Conservation (phyloP, 1,139 yeast species). For the Candida neerlandica region DNA sequence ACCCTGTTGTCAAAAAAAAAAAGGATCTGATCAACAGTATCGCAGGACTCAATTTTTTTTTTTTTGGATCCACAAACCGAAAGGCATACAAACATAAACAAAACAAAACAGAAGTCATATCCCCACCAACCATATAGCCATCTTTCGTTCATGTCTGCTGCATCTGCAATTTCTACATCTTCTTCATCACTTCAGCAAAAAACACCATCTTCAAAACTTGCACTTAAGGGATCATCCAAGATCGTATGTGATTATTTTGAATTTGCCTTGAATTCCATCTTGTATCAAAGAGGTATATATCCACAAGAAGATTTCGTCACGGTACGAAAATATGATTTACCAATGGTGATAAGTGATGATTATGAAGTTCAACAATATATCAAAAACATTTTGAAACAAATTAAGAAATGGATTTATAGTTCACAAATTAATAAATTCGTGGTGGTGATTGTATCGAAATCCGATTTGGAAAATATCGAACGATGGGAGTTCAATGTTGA, state of each 20-base stretch:
- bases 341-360: constrained; percentile 71
- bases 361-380: constrained; percentile 77
- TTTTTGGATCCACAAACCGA: too few species aligned
- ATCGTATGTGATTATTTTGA: constrained; percentile 84
- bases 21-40: not conserved
- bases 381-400: constrained; percentile 67
- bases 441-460: constrained; percentile 69
- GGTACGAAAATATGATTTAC: constrained; percentile 79
- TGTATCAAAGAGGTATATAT: constrained; percentile 88
- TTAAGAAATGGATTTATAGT: constrained; percentile 79
- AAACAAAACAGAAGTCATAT: constrained; percentile 1
- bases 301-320: constrained; percentile 86
- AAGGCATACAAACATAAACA: not conserved
- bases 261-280: constrained; percentile 74
- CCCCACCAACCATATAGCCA: not conserved
- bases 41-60: too few species aligned
- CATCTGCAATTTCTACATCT: not conserved
- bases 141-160: not conserved
- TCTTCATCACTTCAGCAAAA: not conserved
- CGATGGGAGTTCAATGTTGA: constrained; percentile 84
- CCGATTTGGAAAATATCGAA: constrained; percentile 70
- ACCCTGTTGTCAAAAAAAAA: not conserved
- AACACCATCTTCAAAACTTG: constrained; percentile 38
- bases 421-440: constrained; percentile 71
- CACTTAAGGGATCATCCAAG: constrained; percentile 77